These are phyloP conservation scores for Orbilia javanica DNA, from an alignment of 2,329 filamentous ascomycete genomes.

Conservation along the genomic window DNA sequence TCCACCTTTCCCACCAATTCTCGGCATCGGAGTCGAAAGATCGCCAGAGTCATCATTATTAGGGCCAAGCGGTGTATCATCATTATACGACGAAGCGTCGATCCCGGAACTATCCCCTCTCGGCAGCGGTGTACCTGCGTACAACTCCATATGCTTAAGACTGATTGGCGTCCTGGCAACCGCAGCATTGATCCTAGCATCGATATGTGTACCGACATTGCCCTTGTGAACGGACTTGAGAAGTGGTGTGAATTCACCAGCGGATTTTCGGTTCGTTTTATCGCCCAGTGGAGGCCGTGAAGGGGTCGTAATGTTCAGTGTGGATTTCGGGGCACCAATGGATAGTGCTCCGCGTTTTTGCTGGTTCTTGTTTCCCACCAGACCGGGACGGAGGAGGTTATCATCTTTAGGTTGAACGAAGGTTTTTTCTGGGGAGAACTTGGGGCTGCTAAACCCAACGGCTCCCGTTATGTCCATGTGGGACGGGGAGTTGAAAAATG, in stretches of 20 bases:
- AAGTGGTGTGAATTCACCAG: slow-evolving; percentile 86
- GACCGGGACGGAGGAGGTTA: slow-evolving; percentile 47
- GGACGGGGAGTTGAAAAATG: slow-evolving; percentile 54
- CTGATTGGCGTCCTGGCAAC: slow-evolving; percentile 77
- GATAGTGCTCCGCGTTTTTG: slow-evolving; percentile 36
- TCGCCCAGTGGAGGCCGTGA: slow-evolving; percentile 44
- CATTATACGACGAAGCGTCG: slow-evolving; percentile 73
- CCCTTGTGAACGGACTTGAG: slow-evolving; percentile 82
- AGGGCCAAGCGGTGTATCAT: slow-evolving; percentile 80
- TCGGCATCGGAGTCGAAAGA: slow-evolving; percentile 83
- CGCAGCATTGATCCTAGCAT: slow-evolving; percentile 72
- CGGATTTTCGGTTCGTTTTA: slow-evolving; percentile 47
- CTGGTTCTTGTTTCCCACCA: slow-evolving; percentile 50
- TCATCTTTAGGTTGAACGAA: slow-evolving; percentile 54
- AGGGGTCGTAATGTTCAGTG: slow-evolving; percentile 52
- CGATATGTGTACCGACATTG: slow-evolving; percentile 75
- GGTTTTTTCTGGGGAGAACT: slow-evolving; percentile 56
- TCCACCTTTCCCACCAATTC: slow-evolving; percentile 74
- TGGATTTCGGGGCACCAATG: slow-evolving; percentile 44
- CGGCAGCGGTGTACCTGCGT: slow-evolving; percentile 78
- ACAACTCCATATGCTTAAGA: slow-evolving; percentile 71
- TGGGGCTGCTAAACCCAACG: slow-evolving; percentile 48
- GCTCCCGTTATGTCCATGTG: slow-evolving; percentile 46
- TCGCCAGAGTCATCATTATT: slow-evolving; percentile 79
- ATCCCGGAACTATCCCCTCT: slow-evolving; percentile 77